Conservation (phyloP, 441 rosid genomes). For the Arabidopsis lyrata region DNA sequence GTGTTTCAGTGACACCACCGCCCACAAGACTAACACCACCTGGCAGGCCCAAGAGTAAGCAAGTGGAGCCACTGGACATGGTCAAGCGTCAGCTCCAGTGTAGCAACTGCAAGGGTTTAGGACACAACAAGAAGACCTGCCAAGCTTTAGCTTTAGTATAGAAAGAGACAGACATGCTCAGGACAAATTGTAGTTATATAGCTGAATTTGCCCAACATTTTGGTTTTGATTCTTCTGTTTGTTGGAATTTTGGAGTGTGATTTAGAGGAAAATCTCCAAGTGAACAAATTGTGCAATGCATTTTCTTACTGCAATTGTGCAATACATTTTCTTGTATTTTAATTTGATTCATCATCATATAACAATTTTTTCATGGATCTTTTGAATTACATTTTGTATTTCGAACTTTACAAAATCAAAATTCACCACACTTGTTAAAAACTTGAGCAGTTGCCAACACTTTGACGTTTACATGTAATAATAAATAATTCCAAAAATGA, state of each 20-base stretch:
- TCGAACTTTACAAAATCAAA: slow-evolving; percentile 16
- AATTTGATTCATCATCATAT: not conserved
- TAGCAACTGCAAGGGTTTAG: slow-evolving; percentile 83
- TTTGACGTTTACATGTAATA: slow-evolving; percentile 25
- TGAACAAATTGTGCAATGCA: not conserved
- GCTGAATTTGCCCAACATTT: slow-evolving; percentile 24
- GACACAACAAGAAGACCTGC: slow-evolving; percentile 83
- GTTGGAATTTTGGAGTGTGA: not conserved
- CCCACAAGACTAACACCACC: slow-evolving; percentile 67
- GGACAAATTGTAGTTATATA: slow-evolving; percentile 16
- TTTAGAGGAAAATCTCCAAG: not conserved
- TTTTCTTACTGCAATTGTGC: not conserved
- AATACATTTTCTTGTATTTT: slow-evolving; percentile 3
- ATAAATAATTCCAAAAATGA: slow-evolving; percentile 35
- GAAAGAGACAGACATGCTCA: not conserved
- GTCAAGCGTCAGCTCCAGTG: slow-evolving; percentile 77
- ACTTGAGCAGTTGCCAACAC: slow-evolving; percentile 2
- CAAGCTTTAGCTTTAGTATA: slow-evolving; percentile 45
- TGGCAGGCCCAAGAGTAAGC: slow-evolving; percentile 69
- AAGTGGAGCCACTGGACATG: slow-evolving; percentile 57
- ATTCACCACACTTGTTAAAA: not conserved
- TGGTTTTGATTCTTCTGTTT: slow-evolving; percentile 4
- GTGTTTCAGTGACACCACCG: slow-evolving; percentile 64
- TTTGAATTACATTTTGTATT: slow-evolving; percentile 11
- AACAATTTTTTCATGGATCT: not conserved